Percentiles rank a stretch among this genome's conserved stretches.
phyloP scores from a whole-genome alignment of 2,329 filamentous ascomycete genomes.

The Sclerotinia sclerotiorum region DNA sequence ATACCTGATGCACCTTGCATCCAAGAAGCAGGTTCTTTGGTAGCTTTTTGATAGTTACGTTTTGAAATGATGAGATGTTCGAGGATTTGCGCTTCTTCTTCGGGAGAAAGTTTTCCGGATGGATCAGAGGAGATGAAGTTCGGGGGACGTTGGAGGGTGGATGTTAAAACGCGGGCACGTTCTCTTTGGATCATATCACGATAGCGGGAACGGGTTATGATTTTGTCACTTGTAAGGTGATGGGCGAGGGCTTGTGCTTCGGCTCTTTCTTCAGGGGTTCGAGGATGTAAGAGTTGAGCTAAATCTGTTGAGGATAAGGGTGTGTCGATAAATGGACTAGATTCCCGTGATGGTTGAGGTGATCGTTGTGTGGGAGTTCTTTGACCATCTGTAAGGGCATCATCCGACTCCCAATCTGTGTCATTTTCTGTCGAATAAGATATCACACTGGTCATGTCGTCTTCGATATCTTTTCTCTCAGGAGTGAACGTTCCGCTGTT shows the following conservation, averaged over 20 bases:
- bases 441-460: conserved; percentile 80
- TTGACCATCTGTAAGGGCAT: conserved; percentile 47
- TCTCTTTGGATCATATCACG: conserved; percentile 66
- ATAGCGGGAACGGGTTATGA: conserved; percentile 82
- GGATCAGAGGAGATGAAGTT: conserved; percentile 36
- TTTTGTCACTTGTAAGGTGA: conserved; percentile 68
- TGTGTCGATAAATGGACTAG: conserved; percentile 60
- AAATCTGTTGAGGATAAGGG: conserved; percentile 68
- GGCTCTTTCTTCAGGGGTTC: conserved; percentile 71
- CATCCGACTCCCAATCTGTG: conserved; percentile 48
- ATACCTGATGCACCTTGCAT: conserved; percentile 70
- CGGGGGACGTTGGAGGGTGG: conserved; percentile 44
- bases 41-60: conserved; percentile 30
- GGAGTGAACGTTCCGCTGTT: conserved; percentile 75
- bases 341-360: conserved; percentile 52
- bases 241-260: conserved; percentile 80
- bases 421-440: conserved; percentile 53
- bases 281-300: conserved; percentile 78
- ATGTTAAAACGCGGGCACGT: conserved; percentile 65
- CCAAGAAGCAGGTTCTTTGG: conserved; percentile 51
- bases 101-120: conserved; percentile 49
- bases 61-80: conserved; percentile 57
- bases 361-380: conserved; percentile 73
- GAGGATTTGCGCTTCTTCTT: conserved; percentile 60
- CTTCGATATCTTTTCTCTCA: conserved; percentile 53